phyloP scores from a whole-genome alignment of 768 basidiomycete genomes.

The Termitomyces sp. region DNA sequence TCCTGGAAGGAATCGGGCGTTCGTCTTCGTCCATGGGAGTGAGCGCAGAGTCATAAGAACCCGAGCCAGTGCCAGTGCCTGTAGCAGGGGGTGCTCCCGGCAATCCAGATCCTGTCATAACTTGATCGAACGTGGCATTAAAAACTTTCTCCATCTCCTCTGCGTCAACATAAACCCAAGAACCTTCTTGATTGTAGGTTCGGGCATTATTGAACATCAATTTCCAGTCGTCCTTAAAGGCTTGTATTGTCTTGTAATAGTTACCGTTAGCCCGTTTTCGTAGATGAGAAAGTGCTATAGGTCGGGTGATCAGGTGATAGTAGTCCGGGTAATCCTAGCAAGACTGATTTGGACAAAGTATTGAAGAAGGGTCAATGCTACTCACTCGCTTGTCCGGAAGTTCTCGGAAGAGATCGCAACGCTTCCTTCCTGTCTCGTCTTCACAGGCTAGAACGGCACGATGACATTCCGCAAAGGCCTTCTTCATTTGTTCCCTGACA shows the following conservation, averaged over 20 bases:
- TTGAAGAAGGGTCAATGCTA: constrained; percentile 4
- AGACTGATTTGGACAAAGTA: constrained; percentile 11
- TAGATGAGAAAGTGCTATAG: constrained; percentile 84
- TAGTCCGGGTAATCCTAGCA: constrained; percentile 86
- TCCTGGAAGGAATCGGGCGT: constrained; percentile 44
- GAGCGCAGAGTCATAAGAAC: constrained; percentile 59
- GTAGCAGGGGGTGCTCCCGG: constrained; percentile 55
- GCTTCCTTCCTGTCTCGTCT: constrained; percentile 68
- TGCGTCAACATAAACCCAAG: constrained; percentile 92
- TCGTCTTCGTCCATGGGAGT: constrained; percentile 84
- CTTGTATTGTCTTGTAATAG: constrained; percentile 68
- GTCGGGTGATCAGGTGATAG: constrained; percentile 80
- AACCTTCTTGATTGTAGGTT: constrained; percentile 91
- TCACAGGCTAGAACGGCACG: constrained; percentile 69
- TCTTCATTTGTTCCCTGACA: constrained; percentile 75
- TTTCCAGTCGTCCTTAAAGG: constrained; percentile 75
- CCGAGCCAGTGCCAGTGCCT: constrained; percentile 36
- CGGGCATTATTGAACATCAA: constrained; percentile 94
- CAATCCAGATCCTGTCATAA: constrained; percentile 61
- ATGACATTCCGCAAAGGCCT: constrained; percentile 71
- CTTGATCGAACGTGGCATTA: constrained; percentile 59
- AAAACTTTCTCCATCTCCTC: constrained; percentile 93
- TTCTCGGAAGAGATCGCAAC: constrained; percentile 84
- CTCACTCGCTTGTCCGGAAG: constrained; percentile 73
- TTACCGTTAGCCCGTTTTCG: constrained; percentile 65